Evolutionary conservation across 139 green algal species (phyloP).

Genomic region (Zygnema circumcarinatum): DNA sequence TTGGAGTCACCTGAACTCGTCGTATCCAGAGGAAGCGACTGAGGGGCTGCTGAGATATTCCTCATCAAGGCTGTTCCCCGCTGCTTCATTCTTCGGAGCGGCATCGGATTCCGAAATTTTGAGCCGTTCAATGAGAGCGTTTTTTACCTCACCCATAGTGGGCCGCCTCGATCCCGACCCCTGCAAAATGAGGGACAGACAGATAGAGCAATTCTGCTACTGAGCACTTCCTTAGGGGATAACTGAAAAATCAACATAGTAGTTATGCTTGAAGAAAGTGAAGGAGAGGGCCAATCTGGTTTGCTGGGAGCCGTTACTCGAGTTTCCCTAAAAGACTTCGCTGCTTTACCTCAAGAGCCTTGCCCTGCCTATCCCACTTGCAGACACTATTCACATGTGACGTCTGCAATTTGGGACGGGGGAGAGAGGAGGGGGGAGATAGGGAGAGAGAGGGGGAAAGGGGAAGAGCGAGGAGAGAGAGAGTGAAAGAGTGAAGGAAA

Average conservation of each 20-base stretch:
- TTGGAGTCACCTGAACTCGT: neutral
- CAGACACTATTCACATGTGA: too few species aligned
- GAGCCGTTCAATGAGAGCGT: constrained; percentile 3
- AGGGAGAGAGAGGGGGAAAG: neutral
- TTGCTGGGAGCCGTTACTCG: too few species aligned
- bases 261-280: too few species aligned
- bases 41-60: neutral
- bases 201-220: too few species aligned
- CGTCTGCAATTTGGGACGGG: neutral
- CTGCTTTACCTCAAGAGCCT: too few species aligned
- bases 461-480: neutral
- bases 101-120: neutral
- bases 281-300: too few species aligned
- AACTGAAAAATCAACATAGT: too few species aligned
- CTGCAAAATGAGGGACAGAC: too few species aligned
- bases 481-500: neutral
- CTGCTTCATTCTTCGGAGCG: neutral
- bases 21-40: neutral
- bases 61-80: neutral
- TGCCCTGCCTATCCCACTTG: too few species aligned
- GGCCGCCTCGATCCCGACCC: neutral
- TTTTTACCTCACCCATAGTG: constrained; percentile 15
- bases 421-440: neutral
- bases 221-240: too few species aligned
- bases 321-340: too few species aligned